phyloP scores from a whole-genome alignment of 1,284 basidiomycete genomes.

The Porodaedalea pini region DNA sequence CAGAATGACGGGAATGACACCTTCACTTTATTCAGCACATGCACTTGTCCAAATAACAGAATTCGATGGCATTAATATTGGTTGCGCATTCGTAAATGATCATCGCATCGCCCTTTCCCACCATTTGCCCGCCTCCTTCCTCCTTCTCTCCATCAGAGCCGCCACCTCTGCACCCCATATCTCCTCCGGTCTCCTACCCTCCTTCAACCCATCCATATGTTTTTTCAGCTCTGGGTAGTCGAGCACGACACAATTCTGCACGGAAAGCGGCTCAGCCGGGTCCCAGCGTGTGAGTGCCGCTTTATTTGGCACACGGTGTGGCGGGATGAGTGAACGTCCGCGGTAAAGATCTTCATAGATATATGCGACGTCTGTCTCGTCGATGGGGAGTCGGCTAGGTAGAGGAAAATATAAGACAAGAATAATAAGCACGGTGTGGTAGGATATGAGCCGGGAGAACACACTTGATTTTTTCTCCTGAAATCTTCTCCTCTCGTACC shows the following conservation, averaged over 20 bases:
- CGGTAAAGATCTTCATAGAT: constrained; percentile 86
- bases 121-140: constrained; percentile 39
- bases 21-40: too few species aligned
- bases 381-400: constrained; percentile 67
- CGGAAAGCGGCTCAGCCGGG: constrained; percentile 51
- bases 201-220: constrained; percentile 55
- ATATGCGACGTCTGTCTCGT: constrained; percentile 76
- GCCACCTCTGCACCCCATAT: constrained; percentile 66
- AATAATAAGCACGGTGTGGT: not conserved
- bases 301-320: constrained; percentile 64
- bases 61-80: too few species aligned
- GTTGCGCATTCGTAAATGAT: too few species aligned
- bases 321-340: constrained; percentile 76
- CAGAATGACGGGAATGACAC: too few species aligned
- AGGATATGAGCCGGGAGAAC: constrained; percentile 7
- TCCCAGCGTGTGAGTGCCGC: constrained; percentile 84
- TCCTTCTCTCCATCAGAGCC: constrained; percentile 50
- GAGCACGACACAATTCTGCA: constrained; percentile 81
- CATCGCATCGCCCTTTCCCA: constrained; percentile 13
- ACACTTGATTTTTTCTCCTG: constrained; percentile 53
- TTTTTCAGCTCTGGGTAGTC: constrained; percentile 69
- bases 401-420: not conserved
- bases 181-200: constrained; percentile 42
- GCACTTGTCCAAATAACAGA: too few species aligned
- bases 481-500: constrained; percentile 64